Evolutionary conservation across 805 yeast genomes (phyloP).

Genomic region (Blastobotrys chiropterorum): DNA sequence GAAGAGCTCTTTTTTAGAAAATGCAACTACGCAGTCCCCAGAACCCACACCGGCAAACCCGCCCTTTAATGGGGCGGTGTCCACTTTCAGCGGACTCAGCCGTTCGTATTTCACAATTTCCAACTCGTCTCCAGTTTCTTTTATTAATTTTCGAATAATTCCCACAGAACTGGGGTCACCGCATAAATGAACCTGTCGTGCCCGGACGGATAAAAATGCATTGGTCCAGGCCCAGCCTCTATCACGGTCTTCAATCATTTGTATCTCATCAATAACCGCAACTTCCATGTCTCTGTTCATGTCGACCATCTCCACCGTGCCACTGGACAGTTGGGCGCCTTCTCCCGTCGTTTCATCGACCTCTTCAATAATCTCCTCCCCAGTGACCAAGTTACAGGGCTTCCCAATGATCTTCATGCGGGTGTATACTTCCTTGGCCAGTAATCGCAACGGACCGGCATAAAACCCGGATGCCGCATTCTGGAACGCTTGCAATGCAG

Average conservation of each 20-base stretch:
- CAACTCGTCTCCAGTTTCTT: conserved; percentile 73
- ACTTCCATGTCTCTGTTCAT: conserved; percentile 63
- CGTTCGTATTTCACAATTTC: conserved; percentile 67
- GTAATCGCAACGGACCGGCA: conserved; percentile 88
- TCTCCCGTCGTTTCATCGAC: conserved; percentile 55
- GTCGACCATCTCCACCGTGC: conserved; percentile 94
- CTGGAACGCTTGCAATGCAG: conserved; percentile 65
- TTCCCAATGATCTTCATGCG: conserved; percentile 61
- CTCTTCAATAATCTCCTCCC: conserved; percentile 84
- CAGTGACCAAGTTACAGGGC: conserved; percentile 81
- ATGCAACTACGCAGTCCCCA: conserved; percentile 90
- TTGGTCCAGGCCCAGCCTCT: conserved; percentile 96
- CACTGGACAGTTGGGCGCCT: conserved; percentile 69
- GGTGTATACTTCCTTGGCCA: conserved; percentile 89
- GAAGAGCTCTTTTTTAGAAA: conserved; percentile 68
- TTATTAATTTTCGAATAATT: conserved; percentile 50
- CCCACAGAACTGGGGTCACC: conserved; percentile 88
- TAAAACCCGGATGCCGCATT: conserved; percentile 69
- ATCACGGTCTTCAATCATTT: conserved; percentile 74
- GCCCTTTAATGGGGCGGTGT: conserved; percentile 29
- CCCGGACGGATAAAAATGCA: conserved; percentile 79
- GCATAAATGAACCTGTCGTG: conserved; percentile 83
- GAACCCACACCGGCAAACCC: conserved; percentile 30
- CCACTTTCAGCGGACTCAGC: conserved; percentile 62
- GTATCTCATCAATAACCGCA: conserved; percentile 92